Evolutionary conservation across 306 rosid species (phyloP).

Genomic region (Begonia fuchsioides): DNA sequence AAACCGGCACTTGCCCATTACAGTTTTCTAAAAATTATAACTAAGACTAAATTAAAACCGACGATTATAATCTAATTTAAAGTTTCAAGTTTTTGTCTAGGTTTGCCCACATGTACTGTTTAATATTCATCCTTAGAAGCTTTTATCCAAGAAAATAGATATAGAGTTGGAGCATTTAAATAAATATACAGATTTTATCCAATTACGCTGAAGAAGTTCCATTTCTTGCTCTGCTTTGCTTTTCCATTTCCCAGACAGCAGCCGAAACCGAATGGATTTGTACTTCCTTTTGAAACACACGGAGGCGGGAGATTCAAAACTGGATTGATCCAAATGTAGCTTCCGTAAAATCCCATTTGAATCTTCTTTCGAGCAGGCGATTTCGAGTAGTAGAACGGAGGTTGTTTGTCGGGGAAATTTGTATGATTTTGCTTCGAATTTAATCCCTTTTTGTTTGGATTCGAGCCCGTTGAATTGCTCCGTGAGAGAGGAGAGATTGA

Average conservation of each 20-base stretch:
- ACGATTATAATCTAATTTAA: too few relatives aligned
- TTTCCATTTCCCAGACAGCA: slow-evolving; percentile 53
- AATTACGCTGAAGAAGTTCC: slow-evolving; percentile 3
- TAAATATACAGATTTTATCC: too few relatives aligned
- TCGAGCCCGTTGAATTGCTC: slow-evolving; percentile 74
- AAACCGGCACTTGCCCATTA: too few relatives aligned
- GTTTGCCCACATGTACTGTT: too few relatives aligned
- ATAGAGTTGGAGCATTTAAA: too few relatives aligned
- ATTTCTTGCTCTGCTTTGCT: slow-evolving; percentile 47
- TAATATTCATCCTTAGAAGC: too few relatives aligned
- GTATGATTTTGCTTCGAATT: slow-evolving; percentile 19
- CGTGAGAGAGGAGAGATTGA: slow-evolving; percentile 53
- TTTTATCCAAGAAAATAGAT: too few relatives aligned
- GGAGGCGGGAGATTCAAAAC: slow-evolving; percentile 68
- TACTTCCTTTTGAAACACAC: slow-evolving; percentile 42
- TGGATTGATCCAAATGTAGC: slow-evolving; percentile 45
- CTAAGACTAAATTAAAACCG: too few relatives aligned
- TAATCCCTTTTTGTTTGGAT: slow-evolving; percentile 26
- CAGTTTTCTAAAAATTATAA: too few relatives aligned
- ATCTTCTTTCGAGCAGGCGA: slow-evolving; percentile 40
- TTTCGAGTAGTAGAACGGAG: slow-evolving; percentile 23
- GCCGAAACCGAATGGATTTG: slow-evolving; percentile 57
- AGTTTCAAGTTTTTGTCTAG: too few relatives aligned
- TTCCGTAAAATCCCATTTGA: slow-evolving; percentile 41
- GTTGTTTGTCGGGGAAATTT: slow-evolving; percentile 25